Percentiles rank a stretch among this genome's conserved stretches.
phyloP scores from a whole-genome alignment of 2,329 filamentous ascomycete species.

The Trichoderma koningiopsis region DNA sequence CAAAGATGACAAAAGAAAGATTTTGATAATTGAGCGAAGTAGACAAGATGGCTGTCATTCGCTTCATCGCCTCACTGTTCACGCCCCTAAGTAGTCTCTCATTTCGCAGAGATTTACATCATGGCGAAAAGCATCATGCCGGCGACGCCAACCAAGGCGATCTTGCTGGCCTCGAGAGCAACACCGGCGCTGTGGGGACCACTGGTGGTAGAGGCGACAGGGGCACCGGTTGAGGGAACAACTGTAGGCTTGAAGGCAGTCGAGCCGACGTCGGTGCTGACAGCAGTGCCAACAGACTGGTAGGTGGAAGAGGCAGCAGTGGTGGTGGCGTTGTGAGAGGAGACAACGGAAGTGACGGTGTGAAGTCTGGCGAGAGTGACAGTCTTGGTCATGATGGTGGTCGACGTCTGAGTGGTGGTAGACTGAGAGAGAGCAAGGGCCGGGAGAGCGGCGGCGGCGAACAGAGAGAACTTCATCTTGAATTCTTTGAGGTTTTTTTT shows the following conservation, averaged over 20 bases:
- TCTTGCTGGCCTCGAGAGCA: constrained; percentile 46
- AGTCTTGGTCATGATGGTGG: constrained; percentile 49
- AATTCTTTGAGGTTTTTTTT: constrained; percentile 27
- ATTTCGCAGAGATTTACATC: constrained; percentile 45
- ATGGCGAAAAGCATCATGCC: constrained; percentile 55
- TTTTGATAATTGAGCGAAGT: constrained; percentile 3
- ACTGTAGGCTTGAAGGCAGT: constrained; percentile 30
- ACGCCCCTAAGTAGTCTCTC: background rate
- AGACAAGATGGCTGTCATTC: constrained; percentile 10
- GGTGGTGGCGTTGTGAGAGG: constrained; percentile 40
- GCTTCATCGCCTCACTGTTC: background rate
- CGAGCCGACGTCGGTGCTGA: constrained; percentile 28
- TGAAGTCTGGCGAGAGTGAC: constrained; percentile 53
- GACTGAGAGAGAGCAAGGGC: constrained; percentile 53
- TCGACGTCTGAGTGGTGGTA: constrained; percentile 43
- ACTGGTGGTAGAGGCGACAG: constrained; percentile 40
- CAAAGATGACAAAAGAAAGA: constrained; percentile 21
- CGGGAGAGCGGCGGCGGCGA: constrained; percentile 55
- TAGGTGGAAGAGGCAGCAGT: constrained; percentile 38
- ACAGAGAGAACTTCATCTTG: constrained; percentile 45
- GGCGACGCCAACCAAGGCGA: constrained; percentile 52
- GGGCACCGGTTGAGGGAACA: constrained; percentile 33
- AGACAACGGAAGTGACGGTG: constrained; percentile 38
- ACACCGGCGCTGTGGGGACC: constrained; percentile 47
- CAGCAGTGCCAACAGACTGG: background rate